Evolutionary conservation across 345 rosid genomes (phyloP).

Genomic region (Erodium maritimum): DNA sequence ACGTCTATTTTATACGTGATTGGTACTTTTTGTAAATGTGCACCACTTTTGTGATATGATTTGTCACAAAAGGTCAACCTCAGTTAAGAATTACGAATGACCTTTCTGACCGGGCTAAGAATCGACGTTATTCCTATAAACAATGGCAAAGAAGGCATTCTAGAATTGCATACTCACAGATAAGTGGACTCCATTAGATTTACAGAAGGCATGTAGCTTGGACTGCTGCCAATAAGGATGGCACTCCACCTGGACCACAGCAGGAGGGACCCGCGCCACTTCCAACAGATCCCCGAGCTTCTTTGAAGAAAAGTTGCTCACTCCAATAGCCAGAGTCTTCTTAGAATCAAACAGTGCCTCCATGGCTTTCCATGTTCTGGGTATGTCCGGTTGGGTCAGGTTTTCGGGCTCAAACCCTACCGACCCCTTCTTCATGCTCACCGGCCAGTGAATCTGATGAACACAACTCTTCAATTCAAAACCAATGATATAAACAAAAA

Average conservation of each 20-base stretch:
- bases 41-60: too few species aligned
- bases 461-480: slow-evolving; percentile 39
- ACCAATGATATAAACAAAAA: background rate
- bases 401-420: slow-evolving; percentile 22
- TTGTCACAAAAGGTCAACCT: too few species aligned
- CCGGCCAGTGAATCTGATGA: too few species aligned
- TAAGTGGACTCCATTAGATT: slow-evolving; percentile 62
- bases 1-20: too few species aligned
- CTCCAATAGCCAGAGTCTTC: slow-evolving; percentile 63
- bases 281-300: slow-evolving; percentile 58
- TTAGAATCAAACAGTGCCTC: slow-evolving; percentile 69
- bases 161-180: slow-evolving; percentile 43
- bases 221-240: slow-evolving; percentile 75
- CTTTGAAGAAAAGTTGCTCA: slow-evolving; percentile 73
- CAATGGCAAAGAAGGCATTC: too few species aligned
- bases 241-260: slow-evolving; percentile 73
- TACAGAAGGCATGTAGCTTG: slow-evolving; percentile 52
- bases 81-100: too few species aligned
- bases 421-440: too few species aligned
- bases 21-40: too few species aligned
- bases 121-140: too few species aligned
- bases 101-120: too few species aligned
- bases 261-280: slow-evolving; percentile 62
- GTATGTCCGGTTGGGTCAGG: slow-evolving; percentile 46
- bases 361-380: slow-evolving; percentile 77